Evolutionary conservation across 2,329 filamentous ascomycete species (phyloP), one percentile per base, ranked within the genome.

Genomic region (Aureobasidium pullulans): DNA sequence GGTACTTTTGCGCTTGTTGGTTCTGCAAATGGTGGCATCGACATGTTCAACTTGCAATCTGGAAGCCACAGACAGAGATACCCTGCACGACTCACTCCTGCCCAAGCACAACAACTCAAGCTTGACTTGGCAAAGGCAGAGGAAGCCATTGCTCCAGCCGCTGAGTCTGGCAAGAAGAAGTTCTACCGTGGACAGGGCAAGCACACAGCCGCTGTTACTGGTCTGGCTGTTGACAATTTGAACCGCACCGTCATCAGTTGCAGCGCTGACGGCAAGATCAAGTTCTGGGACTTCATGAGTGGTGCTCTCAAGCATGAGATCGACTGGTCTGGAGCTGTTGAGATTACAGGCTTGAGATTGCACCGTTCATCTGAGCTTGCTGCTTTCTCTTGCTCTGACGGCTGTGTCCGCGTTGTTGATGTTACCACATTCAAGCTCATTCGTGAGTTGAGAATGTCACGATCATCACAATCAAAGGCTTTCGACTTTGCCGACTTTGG

Each of bases 41-140:
- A 96, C 71, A 93, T 96, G 87, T 97, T 89, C 81, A 99, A 99
- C 71, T 78, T 99, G 61, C 94, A 99, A 72, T 97, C 94, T 46
- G 94, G 94, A 46, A 79, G 87, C 19, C 90, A 95, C 72, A 86
- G 93, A 60, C 90, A 95, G 68, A 84, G 88, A 16, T 99, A 96
- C 72, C 94, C 94, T 0, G 85, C 90, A 8, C 83, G 82, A 46
- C 73, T 95, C 47, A 92, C 88, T 1, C 87, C 88, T 1, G 84
- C 84, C 0, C 90, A 96, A 73, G 88, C 89, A 2, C 86, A 88
- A 65, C 87, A 89, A 69, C 72, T 92, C 50, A 89, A 87, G 69
- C 75, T 87, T 65, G 80, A 86, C 4, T 47, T 84, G 28, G 46
- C 71, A 15, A 53, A 67, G 7, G 78, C 84, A 62, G 72, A 78